A percentile compares a stretch with the other conserved stretches of the same genome.
Conservation (phyloP, 345 rosid genomes). For the Euphorbia pulcherrima region DNA sequence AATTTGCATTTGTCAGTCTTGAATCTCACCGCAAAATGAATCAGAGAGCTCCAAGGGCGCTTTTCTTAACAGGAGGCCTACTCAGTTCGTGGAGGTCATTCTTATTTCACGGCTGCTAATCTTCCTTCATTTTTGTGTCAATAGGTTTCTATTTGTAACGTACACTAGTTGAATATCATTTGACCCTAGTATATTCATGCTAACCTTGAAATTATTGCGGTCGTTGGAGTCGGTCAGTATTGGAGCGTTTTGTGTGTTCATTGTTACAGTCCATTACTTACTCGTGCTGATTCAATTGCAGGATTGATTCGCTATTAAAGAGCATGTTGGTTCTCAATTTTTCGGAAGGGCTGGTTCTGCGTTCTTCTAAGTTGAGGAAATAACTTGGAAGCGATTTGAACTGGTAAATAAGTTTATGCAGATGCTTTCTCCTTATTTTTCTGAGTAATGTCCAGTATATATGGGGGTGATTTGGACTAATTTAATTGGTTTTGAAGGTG, state of each 20-base stretch:
- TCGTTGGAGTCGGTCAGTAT: neutral
- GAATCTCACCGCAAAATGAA: slow-evolving; percentile 12
- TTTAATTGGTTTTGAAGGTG: neutral
- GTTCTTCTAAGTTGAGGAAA: neutral
- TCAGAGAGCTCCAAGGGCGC: neutral
- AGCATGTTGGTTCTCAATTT: neutral
- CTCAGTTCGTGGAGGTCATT: slow-evolving; percentile 4
- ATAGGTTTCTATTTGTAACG: neutral
- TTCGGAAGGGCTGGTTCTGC: neutral
- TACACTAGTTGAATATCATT: neutral
- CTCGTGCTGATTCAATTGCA: neutral
- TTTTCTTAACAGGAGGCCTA: neutral
- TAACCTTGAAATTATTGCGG: neutral
- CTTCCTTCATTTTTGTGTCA: neutral
- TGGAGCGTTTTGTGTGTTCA: too few species aligned
- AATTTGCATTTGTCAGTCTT: neutral
- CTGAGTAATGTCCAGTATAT: neutral
- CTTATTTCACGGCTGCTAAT: slow-evolving; percentile 1
- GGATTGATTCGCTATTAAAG: neutral
- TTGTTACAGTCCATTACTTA: neutral
- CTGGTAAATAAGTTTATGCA: slow-evolving; percentile 18
- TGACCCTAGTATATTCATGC: neutral
- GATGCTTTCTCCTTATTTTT: neutral
- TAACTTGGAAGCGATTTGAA: slow-evolving; percentile 6
- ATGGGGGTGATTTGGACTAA: neutral